Evolutionary conservation across 768 basidiomycete species (phyloP).

Genomic region (Leccinum incarnatum): DNA sequence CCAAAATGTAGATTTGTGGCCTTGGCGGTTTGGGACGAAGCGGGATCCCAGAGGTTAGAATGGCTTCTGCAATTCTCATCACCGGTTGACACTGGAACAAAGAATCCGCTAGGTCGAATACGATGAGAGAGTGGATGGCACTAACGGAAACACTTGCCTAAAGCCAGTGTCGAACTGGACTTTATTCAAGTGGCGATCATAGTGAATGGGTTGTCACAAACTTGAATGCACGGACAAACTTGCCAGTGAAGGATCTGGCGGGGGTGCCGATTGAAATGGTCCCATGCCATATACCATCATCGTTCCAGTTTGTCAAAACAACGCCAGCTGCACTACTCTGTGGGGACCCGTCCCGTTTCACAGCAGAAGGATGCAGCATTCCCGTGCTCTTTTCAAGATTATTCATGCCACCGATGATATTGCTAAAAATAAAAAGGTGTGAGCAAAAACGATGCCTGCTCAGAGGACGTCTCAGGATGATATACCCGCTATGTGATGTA

Average conservation of each 20-base stretch:
- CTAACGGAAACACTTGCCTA: slow-evolving; percentile 1
- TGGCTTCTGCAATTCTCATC: slow-evolving; percentile 28
- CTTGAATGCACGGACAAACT: not conserved
- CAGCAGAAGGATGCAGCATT: not conserved
- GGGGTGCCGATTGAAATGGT: slow-evolving; percentile 5
- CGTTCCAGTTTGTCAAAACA: not conserved
- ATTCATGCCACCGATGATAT: not conserved
- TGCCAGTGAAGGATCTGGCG: not conserved
- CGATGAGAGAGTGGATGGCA: not conserved
- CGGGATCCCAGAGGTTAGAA: slow-evolving; percentile 20
- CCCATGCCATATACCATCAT: slow-evolving; percentile 7
- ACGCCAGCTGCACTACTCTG: not conserved
- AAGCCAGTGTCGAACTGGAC: slow-evolving; percentile 32
- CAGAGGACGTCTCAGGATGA: too few relatives aligned
- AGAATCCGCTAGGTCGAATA: slow-evolving; percentile 12
- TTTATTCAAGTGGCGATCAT: not conserved
- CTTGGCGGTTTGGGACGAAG: slow-evolving; percentile 25
- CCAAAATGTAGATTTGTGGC: slow-evolving; percentile 21
- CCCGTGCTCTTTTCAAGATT: slow-evolving; percentile 4
- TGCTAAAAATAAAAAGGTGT: not conserved
- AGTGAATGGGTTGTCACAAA: not conserved
- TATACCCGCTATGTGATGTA: too few relatives aligned
- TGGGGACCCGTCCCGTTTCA: not conserved
- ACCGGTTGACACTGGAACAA: slow-evolving; percentile 6
- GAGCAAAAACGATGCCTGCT: too few relatives aligned